phyloP scores from a whole-genome alignment of 495 filamentous ascomycete genomes.

The Talaromyces wortmannii region DNA sequence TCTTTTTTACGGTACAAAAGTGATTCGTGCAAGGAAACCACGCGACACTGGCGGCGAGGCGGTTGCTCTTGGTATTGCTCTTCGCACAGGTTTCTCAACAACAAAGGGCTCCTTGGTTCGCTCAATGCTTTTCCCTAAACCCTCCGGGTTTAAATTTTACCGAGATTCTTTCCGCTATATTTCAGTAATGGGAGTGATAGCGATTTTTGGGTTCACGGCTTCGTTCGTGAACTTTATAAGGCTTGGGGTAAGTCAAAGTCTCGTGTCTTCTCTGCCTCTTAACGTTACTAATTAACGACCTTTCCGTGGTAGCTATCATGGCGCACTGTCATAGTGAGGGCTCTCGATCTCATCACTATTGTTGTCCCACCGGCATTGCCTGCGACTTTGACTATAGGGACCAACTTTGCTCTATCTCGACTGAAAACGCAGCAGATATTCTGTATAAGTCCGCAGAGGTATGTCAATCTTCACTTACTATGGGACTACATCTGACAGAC shows the following conservation, averaged over 20 bases:
- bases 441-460: slow-evolving; percentile 92
- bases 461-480: slow-evolving; percentile 4
- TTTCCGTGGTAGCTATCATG: slow-evolving; percentile 53
- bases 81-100: slow-evolving; percentile 92
- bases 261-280: background rate
- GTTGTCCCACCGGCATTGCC: slow-evolving; percentile 96
- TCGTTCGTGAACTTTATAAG: slow-evolving; percentile 91
- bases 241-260: slow-evolving; percentile 47
- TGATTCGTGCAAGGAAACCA: slow-evolving; percentile 82
- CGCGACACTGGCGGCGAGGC: slow-evolving; percentile 73
- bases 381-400: slow-evolving; percentile 92
- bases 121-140: slow-evolving; percentile 98
- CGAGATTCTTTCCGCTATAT: slow-evolving; percentile 97
- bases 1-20: slow-evolving; percentile 90
- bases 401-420: slow-evolving; percentile 85
- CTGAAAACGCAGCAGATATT: slow-evolving; percentile 86
- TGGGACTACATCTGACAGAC: background rate
- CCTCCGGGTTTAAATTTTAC: slow-evolving; percentile 97
- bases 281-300: slow-evolving; percentile 13
- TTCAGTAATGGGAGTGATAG: slow-evolving; percentile 91
- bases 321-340: slow-evolving; percentile 85
- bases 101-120: slow-evolving; percentile 95
- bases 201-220: slow-evolving; percentile 76
- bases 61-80: slow-evolving; percentile 83
- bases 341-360: slow-evolving; percentile 94